Evolutionary conservation across 2,329 filamentous ascomycete species (phyloP).

Genomic region (Cryphonectria naterciae): DNA sequence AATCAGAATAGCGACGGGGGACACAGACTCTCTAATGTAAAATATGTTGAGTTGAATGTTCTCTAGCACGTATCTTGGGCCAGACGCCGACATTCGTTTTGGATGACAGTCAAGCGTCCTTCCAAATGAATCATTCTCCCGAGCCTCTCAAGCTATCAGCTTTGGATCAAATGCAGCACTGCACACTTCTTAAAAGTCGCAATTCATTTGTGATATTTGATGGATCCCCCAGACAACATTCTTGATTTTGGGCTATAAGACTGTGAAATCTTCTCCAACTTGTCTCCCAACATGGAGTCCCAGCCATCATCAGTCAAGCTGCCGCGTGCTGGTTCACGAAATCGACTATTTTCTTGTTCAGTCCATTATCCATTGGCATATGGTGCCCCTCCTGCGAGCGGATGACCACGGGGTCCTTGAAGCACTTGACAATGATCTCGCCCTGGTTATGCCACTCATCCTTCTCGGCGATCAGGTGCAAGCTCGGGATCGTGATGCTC

Average conservation of each 20-base stretch:
- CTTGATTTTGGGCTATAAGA: no score
- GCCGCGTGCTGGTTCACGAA: constrained; percentile 11
- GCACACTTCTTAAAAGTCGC: no score
- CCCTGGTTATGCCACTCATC: constrained; percentile 25
- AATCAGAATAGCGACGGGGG: background rate
- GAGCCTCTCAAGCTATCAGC: no score
- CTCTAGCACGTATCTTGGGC: no score
- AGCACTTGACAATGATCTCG: constrained; percentile 21
- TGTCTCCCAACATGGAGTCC: no score
- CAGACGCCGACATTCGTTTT: no score
- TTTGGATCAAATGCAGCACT: no score
- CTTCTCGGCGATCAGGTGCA: constrained; percentile 23
- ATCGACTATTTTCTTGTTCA: constrained; percentile 15
- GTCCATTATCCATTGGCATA: constrained; percentile 19
- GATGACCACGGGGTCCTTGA: constrained; percentile 22
- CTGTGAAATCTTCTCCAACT: background rate
- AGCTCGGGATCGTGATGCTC: constrained; percentile 21
- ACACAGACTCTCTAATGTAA: background rate
- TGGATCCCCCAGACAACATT: background rate
- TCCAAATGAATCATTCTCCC: no score
- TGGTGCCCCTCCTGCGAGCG: constrained; percentile 23
- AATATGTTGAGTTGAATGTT: no score
- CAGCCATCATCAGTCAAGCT: background rate
- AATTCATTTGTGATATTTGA: background rate
- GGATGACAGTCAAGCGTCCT: no score